Percentiles rank a stretch among this genome's conserved stretches.
Evolutionary conservation across 2,329 filamentous ascomycete species (phyloP).

Genomic region (Fusarium agapanthi): DNA sequence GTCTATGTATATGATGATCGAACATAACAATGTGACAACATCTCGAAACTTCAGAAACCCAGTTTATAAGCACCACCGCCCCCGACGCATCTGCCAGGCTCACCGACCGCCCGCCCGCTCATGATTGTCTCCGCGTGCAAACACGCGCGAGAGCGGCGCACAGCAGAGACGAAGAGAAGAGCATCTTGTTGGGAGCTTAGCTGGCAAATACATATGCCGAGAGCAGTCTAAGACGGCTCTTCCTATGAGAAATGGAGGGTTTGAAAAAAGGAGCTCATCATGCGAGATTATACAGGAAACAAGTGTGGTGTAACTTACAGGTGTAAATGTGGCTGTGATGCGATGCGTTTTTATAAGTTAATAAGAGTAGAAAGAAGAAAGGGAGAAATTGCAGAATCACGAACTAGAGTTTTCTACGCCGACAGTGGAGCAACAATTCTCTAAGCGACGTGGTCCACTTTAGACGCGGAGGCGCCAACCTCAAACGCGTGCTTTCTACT

Average conservation of each 20-base stretch:
- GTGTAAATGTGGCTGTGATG: background rate
- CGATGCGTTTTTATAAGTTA: background rate
- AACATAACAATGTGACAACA: conserved; percentile 17
- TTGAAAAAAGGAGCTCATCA: conserved; percentile 54
- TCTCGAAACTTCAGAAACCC: conserved; percentile 56
- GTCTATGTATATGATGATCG: background rate
- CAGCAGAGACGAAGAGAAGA: conserved; percentile 27
- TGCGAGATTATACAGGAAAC: conserved; percentile 40
- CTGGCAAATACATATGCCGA: conserved; percentile 36
- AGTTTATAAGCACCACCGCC: conserved; percentile 56
- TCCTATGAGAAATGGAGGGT: conserved; percentile 53
- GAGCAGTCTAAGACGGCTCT: conserved; percentile 58
- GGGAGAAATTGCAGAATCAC: conserved; percentile 34
- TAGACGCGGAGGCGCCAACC: conserved; percentile 24
- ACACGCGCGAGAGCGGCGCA: conserved; percentile 45
- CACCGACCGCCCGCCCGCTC: conserved; percentile 35
- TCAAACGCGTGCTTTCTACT: background rate
- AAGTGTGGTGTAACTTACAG: conserved; percentile 13
- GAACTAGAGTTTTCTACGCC: conserved; percentile 28
- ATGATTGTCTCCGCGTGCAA: conserved; percentile 44
- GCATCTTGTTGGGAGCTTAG: conserved; percentile 34
- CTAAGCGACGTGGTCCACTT: conserved; percentile 22
- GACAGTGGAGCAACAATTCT: conserved; percentile 9
- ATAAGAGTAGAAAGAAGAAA: conserved; percentile 22
- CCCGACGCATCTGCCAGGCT: conserved; percentile 46